Evolutionary conservation across 1,284 basidiomycete genomes (phyloP).

Genomic region (Trametes polyzona): DNA sequence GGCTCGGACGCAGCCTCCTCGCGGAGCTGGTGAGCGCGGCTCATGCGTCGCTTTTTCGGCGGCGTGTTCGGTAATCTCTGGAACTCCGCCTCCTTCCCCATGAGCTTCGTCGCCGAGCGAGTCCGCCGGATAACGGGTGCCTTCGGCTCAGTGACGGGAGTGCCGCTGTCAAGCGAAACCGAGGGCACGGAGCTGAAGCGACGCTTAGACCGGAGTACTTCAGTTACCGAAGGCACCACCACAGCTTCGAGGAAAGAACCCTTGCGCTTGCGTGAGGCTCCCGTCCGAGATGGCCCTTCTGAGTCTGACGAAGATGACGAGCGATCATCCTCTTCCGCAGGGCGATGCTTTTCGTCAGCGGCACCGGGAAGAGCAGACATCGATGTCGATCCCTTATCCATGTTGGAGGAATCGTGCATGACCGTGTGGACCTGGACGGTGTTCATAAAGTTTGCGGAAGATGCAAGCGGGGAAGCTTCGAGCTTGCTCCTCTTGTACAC

Average conservation of each 20-base stretch:
- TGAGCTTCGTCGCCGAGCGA: constrained; percentile 30
- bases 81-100: constrained; percentile 18
- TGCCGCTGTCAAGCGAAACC: background rate
- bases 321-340: background rate
- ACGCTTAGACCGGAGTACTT: constrained; percentile 14
- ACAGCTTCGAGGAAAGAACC: constrained; percentile 58
- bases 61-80: constrained; percentile 22
- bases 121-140: constrained; percentile 24
- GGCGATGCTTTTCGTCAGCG: background rate
- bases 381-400: background rate
- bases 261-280: constrained; percentile 46
- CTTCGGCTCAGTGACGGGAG: background rate
- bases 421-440: constrained; percentile 14
- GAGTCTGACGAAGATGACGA: constrained; percentile 7
- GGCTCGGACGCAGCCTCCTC: constrained; percentile 21
- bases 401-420: constrained; percentile 8
- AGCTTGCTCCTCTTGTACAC: constrained; percentile 35
- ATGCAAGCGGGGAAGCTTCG: constrained; percentile 13
- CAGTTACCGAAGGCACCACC: constrained; percentile 44
- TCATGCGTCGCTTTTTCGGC: constrained; percentile 26
- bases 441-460: constrained; percentile 6
- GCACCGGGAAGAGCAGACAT: background rate
- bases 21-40: constrained; percentile 18
- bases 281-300: background rate
- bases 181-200: constrained; percentile 3